Percentiles rank a stretch among this genome's conserved stretches.
phyloP scores from a whole-genome alignment of 1,284 basidiomycete species.

The Puccinia brachypodii region DNA sequence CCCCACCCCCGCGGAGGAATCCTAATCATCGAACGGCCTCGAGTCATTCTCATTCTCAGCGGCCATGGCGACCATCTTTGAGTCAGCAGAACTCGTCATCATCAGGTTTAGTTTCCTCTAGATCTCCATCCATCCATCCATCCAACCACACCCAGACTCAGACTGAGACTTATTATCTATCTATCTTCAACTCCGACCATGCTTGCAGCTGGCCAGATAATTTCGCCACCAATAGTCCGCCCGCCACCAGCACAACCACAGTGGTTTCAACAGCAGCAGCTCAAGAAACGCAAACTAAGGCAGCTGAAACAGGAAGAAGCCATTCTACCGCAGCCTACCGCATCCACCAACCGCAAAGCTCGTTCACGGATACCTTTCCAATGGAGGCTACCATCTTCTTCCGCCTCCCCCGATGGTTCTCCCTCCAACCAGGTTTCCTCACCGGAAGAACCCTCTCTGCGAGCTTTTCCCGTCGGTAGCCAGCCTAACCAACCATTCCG shows the following conservation, averaged over 20 bases:
- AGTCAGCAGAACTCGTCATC: neutral
- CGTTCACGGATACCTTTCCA: constrained; percentile 20
- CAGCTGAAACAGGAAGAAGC: neutral
- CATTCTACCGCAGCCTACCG: neutral
- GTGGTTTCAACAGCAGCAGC: constrained; percentile 2
- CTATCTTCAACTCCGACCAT: neutral
- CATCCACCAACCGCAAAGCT: neutral
- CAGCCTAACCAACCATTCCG: neutral
- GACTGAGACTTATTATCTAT: neutral
- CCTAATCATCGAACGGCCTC: neutral
- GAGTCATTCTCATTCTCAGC: neutral
- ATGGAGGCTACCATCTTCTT: neutral
- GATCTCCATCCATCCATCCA: neutral
- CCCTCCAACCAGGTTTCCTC: neutral
- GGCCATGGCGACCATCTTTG: neutral
- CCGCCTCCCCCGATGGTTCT: neutral
- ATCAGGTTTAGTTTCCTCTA: neutral
- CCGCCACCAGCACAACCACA: neutral
- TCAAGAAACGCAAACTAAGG: constrained; percentile 9
- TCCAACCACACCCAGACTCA: neutral
- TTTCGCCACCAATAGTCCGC: constrained; percentile 8
- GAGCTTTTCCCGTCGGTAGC: neutral
- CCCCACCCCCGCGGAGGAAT: constrained; percentile 15
- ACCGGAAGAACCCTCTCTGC: neutral
- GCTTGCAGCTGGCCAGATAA: neutral